Percentiles rank a stretch among this genome's conserved stretches.
Evolutionary conservation across 2,329 filamentous ascomycete species (phyloP).

Genomic region (Grosmannia clavigera): DNA sequence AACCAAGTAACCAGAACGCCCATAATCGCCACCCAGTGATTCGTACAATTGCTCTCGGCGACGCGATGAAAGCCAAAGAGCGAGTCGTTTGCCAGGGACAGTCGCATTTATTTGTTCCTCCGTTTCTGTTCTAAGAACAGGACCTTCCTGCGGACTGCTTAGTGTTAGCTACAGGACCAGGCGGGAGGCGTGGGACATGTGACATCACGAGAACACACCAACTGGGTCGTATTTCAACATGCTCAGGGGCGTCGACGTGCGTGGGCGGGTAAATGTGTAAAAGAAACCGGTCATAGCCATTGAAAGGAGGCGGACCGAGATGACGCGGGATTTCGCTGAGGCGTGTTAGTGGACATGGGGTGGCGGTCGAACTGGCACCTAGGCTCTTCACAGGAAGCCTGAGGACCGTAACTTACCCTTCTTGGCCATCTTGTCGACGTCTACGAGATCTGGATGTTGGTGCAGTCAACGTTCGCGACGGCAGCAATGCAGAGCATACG

Average conservation of each 20-base stretch:
- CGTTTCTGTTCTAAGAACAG: slow-evolving; percentile 91
- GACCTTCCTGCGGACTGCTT: slow-evolving; percentile 79
- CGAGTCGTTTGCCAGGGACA: not conserved
- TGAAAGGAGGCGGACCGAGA: slow-evolving; percentile 86
- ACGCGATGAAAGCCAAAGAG: not conserved
- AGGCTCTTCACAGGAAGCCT: not conserved
- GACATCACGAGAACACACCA: slow-evolving; percentile 36
- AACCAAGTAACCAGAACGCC: not conserved
- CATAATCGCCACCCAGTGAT: not conserved
- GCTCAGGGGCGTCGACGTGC: slow-evolving; percentile 71
- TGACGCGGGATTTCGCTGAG: slow-evolving; percentile 77
- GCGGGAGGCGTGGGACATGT: not conserved
- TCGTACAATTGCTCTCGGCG: not conserved
- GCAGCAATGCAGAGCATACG: not conserved
- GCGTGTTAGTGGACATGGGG: not conserved
- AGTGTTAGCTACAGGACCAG: not conserved
- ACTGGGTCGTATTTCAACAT: slow-evolving; percentile 99
- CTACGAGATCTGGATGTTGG: not conserved
- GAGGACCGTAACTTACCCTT: slow-evolving; percentile 16
- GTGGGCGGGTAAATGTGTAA: slow-evolving; percentile 77
- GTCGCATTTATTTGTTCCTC: slow-evolving; percentile 22
- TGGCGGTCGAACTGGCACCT: not conserved
- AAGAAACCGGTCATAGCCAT: slow-evolving; percentile 99
- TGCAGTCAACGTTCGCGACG: not conserved
- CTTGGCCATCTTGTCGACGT: slow-evolving; percentile 21